These are phyloP conservation scores for Acacia concinna DNA, from an alignment of 331 rosid genomes.

Conservation along the genomic window DNA sequence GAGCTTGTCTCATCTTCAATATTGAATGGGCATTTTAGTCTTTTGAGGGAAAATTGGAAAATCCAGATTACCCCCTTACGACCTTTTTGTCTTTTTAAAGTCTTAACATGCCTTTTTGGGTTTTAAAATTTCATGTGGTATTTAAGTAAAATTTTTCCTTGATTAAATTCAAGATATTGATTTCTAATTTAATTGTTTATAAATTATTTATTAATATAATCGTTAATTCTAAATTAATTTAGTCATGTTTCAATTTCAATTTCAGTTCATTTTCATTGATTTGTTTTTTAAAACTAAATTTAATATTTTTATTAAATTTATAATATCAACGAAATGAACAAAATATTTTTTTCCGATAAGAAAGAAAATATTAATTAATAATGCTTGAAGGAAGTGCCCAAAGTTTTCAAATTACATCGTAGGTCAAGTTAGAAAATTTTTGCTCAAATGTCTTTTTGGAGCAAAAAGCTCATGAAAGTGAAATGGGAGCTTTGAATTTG, in stretches of 20 bases:
- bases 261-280: not conserved
- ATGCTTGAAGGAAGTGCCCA: not conserved
- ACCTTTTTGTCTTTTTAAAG: too few species aligned
- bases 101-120: too few species aligned
- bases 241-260: not conserved
- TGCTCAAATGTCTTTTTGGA: not conserved
- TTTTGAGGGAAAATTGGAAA: too few species aligned
- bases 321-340: not conserved
- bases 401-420: not conserved
- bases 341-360: too few species aligned
- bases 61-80: too few species aligned
- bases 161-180: not conserved
- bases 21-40: too few species aligned
- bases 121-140: too few species aligned
- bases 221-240: not conserved
- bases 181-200: not conserved
- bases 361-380: too few species aligned
- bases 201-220: not conserved
- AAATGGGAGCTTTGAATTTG: not conserved
- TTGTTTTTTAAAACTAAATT: not conserved
- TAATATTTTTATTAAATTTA: not conserved
- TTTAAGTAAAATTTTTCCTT: too few species aligned
- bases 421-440: not conserved
- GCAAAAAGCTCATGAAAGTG: not conserved
- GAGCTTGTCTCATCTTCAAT: too few species aligned